Base-by-base conservation (phyloP, 441 rosid genomes). In the Viola pubescens region DNA sequence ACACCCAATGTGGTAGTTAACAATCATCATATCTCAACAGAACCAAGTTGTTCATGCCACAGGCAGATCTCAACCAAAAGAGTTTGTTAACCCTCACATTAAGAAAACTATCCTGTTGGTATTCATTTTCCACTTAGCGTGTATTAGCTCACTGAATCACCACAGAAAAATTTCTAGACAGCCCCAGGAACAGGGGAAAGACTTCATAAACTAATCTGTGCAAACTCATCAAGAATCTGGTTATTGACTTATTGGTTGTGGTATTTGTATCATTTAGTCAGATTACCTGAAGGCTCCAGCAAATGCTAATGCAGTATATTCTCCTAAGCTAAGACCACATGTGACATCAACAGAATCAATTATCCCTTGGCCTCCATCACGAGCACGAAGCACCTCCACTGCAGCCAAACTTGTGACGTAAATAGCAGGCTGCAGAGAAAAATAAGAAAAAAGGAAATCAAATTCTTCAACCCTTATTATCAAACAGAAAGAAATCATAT, bases 381-480 rank as follows among this genome's bases (percentile, higher is more conserved):
- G 85, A 52, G 85, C 84, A 57, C 96, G 89, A 26, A 90, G 86
- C 62, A 94, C 71, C 69, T 90, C 99, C 50, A 94, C 97, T 9
- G 99, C 97, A 48, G 99, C 97, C 67, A 94, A 78, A 76, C 99
- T 90, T 52, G 99, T 88, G 74, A 94, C 97, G 76, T 90, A 94
- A 64, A 94, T 94, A 75, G 97, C 99, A 65, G 99, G 99, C 99
- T 94, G 90, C 52, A 65, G 55, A 57, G 9, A 70, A 9, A 71
- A 58, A 3, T 12, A 46, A 46, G 46, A 26, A 26, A 26, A 26
- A 26, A 26, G 34, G 34, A 26, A 26, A 26, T 26, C 34, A 26
- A 1, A 26, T 26, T 26, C 34, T 26, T 1, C 34, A 26, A 26
- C 34, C 34, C 34, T 26, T 26, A 26, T 26, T 26, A 1, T 26